Evolutionary conservation across 2,329 filamentous ascomycete genomes (phyloP).

Genomic region (Pseudogymnoascus destructans): DNA sequence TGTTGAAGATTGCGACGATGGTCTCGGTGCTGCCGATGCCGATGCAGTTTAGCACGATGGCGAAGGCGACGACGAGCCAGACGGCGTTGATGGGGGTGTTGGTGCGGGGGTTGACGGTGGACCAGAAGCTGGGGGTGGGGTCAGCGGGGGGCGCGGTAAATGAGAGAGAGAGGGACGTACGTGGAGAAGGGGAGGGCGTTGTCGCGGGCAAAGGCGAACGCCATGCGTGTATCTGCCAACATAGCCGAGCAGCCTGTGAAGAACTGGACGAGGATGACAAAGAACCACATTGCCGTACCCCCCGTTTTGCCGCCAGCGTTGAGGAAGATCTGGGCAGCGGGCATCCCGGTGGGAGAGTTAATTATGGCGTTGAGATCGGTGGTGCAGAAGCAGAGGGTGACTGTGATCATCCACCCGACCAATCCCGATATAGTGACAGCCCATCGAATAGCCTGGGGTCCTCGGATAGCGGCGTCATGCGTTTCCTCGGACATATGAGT

Average conservation of each 20-base stretch:
- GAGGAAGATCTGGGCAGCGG: constrained; percentile 45
- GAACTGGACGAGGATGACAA: constrained; percentile 49
- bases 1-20: constrained; percentile 39
- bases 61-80: constrained; percentile 49
- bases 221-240: constrained; percentile 50
- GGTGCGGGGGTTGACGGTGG: constrained; percentile 38
- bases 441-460: constrained; percentile 44
- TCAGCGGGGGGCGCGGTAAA: not conserved
- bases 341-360: constrained; percentile 43
- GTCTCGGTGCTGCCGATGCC: constrained; percentile 37
- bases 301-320: constrained; percentile 44
- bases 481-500: constrained; percentile 58
- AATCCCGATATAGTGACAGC: constrained; percentile 47
- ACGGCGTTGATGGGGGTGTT: constrained; percentile 49
- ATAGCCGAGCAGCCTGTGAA: constrained; percentile 52
- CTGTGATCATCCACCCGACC: constrained; percentile 48
- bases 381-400: constrained; percentile 51
- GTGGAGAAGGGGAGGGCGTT: constrained; percentile 46
- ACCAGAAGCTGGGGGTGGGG: constrained; percentile 32
- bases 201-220: constrained; percentile 47
- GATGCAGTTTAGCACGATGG: constrained; percentile 37
- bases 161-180: constrained; percentile 25
- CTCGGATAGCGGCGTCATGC: constrained; percentile 46
- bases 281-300: constrained; percentile 48
- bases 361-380: constrained; percentile 44